Base-by-base conservation (phyloP, 805 yeast species). In the Wickerhamomyces ciferrii region DNA sequence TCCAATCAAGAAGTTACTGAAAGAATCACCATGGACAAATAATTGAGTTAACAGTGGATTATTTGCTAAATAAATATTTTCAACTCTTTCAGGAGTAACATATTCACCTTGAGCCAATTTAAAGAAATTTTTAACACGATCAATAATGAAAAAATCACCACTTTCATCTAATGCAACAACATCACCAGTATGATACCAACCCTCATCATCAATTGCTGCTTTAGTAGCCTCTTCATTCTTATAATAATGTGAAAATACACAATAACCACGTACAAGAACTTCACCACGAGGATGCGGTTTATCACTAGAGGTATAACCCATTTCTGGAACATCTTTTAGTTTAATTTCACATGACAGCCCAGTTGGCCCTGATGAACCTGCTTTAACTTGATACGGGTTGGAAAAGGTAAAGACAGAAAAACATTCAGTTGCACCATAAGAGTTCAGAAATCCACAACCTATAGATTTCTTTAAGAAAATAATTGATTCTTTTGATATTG, bases 51-150 rank as follows among this genome's bases (percentile, higher is more conserved):
- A 52, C 36, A 65, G 48, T 5, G 78, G 67, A 50, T 69, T 66
- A 10, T 61, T 59, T 1, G 79, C 63, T 35, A 78, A 61, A 58
- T 81, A 80, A 18, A 65, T 64, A 56, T 78, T 79, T 55, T 82
- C 87, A 51, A 82, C 75, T 60, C 72, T 75, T 57, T 82, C 87
- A n/a, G 87, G 87, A 4, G 84, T 77, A 37, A 82, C 74, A 58
- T 81, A 82, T 63, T 74, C 79, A 39, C 78, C 79, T 57, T 74
- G 79, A 2, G 76, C 67, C 41, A 74, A 63, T 66, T 78, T 78
- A 67, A 76, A 77, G 63, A 77, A 76, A 55, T 77, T 77, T 67
- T 78, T 78, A 32, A 76, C 78, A 47, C 83, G 66, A 56, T 78
- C 83, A 54, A 77, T 70, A 46, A 81, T 79, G 51, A 61, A 67